Base-by-base conservation (phyloP, 2,329 filamentous ascomycete species). In the Neonectria magnoliae region DNA sequence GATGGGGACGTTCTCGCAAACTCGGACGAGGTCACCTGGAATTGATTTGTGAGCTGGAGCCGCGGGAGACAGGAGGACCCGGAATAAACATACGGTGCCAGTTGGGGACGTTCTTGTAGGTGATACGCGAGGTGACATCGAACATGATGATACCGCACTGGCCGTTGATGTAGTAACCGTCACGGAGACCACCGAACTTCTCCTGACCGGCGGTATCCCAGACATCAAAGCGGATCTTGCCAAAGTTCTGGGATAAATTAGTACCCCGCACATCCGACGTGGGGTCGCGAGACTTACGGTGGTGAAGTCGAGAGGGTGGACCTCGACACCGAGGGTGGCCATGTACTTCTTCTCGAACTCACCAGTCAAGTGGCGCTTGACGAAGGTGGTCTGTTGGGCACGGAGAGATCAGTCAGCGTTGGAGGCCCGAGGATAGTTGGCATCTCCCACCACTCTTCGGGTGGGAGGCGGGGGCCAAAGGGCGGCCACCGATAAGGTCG, bases 321-420 rank as follows among this genome's bases (percentile, higher is more conserved):
- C 96, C 84, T 99, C 96, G 81, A 99, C 96, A 91, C 96, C 96
- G 73, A 99, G 93, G 66, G 96, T 99, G 78, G 96, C 96, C 83
- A 99, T 98, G 87, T 99, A 99, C 88, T 98, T 99, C 92, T 99
- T 99, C 87, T 99, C 96, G 81, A 99, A 99, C 83, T 99, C 96
- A 82, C 96, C 96, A 80, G 96, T 99, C 90, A 98, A 90, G 86
- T 99, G 96, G 81, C 96, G 96, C 92, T 99, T 99, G 88, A 99
- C 96, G 84, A 99, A 99, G 81, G 96, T 99, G 82, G 96, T 99
- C 96, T 99, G 80, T 64, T 52, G 56, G 47, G 16, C 31, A 45
- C 59, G 33, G 44, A 29, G 54, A 48, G 9, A 54, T 67, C 60
- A 70, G 70, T 69, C 66, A 73, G 70, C 55, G 61, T 57, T 48